These are phyloP conservation scores for Kurtzmaniella quercitrusa DNA, from an alignment of 1,139 yeast genomes.

Conservation along the genomic window DNA sequence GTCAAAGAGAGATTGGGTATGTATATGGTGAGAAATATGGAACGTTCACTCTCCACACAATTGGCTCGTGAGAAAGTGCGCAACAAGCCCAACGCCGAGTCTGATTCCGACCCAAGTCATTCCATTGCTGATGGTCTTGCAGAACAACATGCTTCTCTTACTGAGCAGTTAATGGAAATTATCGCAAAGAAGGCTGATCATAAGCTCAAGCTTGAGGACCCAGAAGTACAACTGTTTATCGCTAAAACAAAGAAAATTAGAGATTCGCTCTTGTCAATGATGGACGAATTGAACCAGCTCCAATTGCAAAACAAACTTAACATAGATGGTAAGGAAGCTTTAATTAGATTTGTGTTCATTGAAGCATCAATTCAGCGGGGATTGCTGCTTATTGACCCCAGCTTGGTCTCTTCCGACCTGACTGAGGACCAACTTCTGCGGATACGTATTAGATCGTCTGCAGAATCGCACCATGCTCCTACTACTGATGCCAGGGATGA, in stretches of 20 bases:
- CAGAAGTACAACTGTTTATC: slow-evolving; percentile 39
- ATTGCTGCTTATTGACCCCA: slow-evolving; percentile 45
- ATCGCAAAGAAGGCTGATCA: slow-evolving; percentile 26
- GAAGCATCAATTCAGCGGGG: slow-evolving; percentile 72
- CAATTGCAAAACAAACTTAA: slow-evolving; percentile 52
- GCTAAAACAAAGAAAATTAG: slow-evolving; percentile 41
- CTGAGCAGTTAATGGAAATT: slow-evolving; percentile 35
- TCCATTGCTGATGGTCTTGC: slow-evolving; percentile 3
- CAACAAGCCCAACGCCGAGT: slow-evolving; percentile 3
- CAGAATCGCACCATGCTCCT: background rate
- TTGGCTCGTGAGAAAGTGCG: slow-evolving; percentile 7
- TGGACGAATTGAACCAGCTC: slow-evolving; percentile 52
- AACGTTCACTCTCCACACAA: slow-evolving; percentile 25
- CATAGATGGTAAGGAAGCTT: slow-evolving; percentile 68
- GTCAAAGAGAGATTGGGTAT: slow-evolving; percentile 59
- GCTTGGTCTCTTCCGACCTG: slow-evolving; percentile 23
- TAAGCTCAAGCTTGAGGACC: slow-evolving; percentile 24
- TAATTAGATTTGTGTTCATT: slow-evolving; percentile 61
- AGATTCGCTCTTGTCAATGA: slow-evolving; percentile 46
- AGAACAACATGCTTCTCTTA: slow-evolving; percentile 20
- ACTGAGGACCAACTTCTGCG: slow-evolving; percentile 14
- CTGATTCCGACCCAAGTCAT: background rate
- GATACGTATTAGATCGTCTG: slow-evolving; percentile 4
- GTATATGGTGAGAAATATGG: slow-evolving; percentile 71
- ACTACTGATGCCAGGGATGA: slow-evolving; percentile 2